Conservation (phyloP, 2,329 filamentous ascomycete species). For the Colletotrichum destructivum region DNA sequence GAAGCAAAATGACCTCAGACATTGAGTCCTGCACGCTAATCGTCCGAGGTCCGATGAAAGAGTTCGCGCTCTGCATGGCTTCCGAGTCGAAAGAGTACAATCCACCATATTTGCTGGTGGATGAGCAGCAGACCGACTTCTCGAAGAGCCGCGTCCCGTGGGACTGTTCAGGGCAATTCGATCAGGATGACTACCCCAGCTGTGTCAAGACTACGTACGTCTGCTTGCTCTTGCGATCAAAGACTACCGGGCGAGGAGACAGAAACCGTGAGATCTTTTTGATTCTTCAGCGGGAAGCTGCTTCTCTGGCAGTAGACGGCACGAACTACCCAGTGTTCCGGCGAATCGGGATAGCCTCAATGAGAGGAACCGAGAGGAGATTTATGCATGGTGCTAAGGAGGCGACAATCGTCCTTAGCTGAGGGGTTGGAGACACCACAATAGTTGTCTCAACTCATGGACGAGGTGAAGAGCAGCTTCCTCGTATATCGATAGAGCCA, state of each 20-base stretch:
- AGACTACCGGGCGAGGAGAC: too few relatives aligned
- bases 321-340: background rate
- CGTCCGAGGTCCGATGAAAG: background rate
- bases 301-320: background rate
- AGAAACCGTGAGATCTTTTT: constrained; percentile 1
- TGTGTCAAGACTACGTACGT: background rate
- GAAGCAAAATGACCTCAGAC: constrained; percentile 11
- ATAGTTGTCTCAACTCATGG: background rate
- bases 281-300: background rate
- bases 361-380: background rate
- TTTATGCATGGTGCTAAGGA: background rate
- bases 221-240: constrained; percentile 7
- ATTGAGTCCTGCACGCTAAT: background rate
- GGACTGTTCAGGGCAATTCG: constrained; percentile 19
- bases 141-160: background rate
- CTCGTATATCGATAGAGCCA: too few relatives aligned
- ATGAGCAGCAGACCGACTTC: background rate
- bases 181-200: background rate
- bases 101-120: background rate
- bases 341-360: constrained; percentile 12
- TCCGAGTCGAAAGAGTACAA: background rate
- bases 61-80: background rate
- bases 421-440: background rate
- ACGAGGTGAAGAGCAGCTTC: background rate
- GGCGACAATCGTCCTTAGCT: background rate